Conservation (phyloP, 345 rosid genomes). For the Citrus glauca region DNA sequence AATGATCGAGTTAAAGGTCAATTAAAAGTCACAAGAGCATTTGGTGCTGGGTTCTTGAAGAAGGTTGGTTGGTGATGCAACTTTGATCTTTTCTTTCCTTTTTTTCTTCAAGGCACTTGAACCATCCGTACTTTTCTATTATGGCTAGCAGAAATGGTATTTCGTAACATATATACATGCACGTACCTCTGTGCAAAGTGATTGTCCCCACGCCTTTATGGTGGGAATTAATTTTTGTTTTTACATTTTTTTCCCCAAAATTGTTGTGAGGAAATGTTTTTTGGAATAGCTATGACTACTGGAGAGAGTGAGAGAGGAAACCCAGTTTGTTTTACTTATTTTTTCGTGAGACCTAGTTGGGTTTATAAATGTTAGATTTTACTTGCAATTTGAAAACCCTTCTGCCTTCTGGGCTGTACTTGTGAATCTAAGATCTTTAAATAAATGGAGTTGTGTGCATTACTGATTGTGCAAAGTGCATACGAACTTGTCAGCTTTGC, state of each 20-base stretch:
- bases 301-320: background rate
- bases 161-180: background rate
- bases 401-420: background rate
- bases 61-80: conserved; percentile 48
- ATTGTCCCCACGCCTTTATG: background rate
- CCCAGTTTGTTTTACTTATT: background rate
- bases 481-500: background rate
- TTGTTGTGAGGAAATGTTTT: background rate
- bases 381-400: background rate
- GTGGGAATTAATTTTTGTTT: background rate
- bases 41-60: conserved; percentile 93
- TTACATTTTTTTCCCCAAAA: background rate
- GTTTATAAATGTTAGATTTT: background rate
- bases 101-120: background rate
- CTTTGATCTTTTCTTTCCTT: background rate
- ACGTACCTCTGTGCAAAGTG: background rate
- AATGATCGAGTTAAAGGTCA: conserved; percentile 95
- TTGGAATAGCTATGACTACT: background rate
- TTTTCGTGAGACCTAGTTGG: background rate
- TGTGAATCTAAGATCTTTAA: background rate
- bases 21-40: conserved; percentile 89
- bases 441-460: background rate
- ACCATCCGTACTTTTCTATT: background rate
- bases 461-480: background rate
- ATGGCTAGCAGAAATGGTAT: background rate